Conservation (phyloP, 2,329 filamentous ascomycete genomes). For the Paecilomyces niveus region DNA sequence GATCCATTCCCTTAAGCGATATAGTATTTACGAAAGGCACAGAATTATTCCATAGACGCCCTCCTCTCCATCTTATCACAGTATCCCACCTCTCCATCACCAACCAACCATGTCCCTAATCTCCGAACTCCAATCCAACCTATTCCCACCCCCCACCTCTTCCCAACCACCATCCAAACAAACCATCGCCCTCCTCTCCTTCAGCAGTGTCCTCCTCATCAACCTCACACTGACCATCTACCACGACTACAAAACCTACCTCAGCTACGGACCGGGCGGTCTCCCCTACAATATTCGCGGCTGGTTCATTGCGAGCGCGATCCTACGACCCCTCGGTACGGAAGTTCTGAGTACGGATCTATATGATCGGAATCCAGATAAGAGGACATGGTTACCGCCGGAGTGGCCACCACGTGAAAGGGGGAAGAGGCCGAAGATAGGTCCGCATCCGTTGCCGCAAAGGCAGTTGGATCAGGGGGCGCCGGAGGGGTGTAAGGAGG, state of each 20-base stretch:
- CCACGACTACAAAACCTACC: background rate
- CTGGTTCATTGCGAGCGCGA: background rate
- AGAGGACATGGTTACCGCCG: background rate
- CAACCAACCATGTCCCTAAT: background rate
- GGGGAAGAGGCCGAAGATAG: background rate
- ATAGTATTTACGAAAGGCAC: no score
- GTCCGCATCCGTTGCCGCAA: slow-evolving; percentile 1
- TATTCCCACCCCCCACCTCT: background rate
- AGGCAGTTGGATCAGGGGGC: background rate
- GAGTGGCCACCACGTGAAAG: background rate
- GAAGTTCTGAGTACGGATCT: background rate
- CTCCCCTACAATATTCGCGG: slow-evolving; percentile 1
- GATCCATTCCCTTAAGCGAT: no score
- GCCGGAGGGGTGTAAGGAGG: background rate
- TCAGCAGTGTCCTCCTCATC: background rate
- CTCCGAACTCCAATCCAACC: background rate
- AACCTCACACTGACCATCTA: background rate
- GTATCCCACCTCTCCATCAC: background rate
- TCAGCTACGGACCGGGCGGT: background rate
- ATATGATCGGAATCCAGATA: background rate
- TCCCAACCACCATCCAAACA: background rate
- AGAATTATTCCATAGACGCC: no score
- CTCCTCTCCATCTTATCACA: no score
- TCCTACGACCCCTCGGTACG: background rate
- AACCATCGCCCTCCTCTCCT: background rate